Base-by-base conservation (phyloP, 129 eudicot species). In the Erigeron canadensis region DNA sequence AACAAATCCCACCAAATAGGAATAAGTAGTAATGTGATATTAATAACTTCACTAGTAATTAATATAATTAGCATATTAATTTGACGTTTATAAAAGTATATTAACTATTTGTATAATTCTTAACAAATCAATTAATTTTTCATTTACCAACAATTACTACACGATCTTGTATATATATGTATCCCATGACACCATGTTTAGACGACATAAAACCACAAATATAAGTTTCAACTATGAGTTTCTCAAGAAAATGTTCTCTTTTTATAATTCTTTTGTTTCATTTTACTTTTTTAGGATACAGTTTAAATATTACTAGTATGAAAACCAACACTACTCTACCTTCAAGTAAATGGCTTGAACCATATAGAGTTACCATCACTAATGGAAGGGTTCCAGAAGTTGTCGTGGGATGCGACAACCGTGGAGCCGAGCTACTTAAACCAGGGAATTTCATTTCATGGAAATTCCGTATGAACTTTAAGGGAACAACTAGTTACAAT, bases 321-420 rank as follows among this genome's bases (percentile, higher is more conserved):
- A 19, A 55, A 55, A 11, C 39, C 16, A 0, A 58, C 6, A 59
- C 48, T 39, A 2, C 1, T 1, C 19, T 46, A 12, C 19, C 61
- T n/a, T 72, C 69, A 4, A 72, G 77, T 61, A 72, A 72, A 61
- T 46, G 69, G 69, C 59, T 72, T 13, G 46, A 59, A 46, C 77
- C 77, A 45, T 72, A 72, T 44, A 46, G 69, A 72, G 12, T 72
- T 17, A 22, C 45, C 9, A 60, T 72, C 46, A 43, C 59, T 23
- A 34, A 72, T 45, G 17, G 2, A 22, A 46, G 46, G 2, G 46
- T 61, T 23, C 59, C 68, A 16, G 0, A 59, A 0, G 2, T 72
- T 8, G 34, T 46, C 17, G 58, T 44, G 28, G 16, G 19, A 15
- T 72, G 77, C 10, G 77, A 72, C 6, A 39, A 59, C 22, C 59